Evolutionary conservation across 2,329 filamentous ascomycete species (phyloP), one percentile per base, ranked within the genome.

Genomic region (Hypomyces rosellus): DNA sequence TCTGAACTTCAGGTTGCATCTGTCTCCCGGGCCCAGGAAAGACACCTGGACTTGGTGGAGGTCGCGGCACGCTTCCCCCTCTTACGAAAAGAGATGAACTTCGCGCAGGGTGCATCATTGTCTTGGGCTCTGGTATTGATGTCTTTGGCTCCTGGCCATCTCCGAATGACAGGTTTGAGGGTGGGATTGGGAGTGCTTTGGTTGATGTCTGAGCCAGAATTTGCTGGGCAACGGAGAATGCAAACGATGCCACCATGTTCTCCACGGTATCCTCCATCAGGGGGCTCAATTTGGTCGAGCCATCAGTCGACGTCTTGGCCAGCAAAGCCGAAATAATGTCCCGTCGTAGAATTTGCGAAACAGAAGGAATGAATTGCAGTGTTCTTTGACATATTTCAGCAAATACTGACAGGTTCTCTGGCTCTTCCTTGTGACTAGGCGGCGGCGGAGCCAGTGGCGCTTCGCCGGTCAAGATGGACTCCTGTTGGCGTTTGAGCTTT

Each of bases 361-460:
- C 84, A 37, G 85, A 81, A 1, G 88, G 86, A 36, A 97, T 86
- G 59, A 96, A 97, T 54, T 88, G 85, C 9, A 93, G 77, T 2
- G 89, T 85, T 51, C 91, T 80, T 54, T 84, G 83, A 63, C 90
- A 95, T 25, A 96, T 82, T 62, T 97, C 90, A 1, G 89, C 86
- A n/a, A 96, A 77, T 54, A 90, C 81, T 9, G 80, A 72, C 20
- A 96, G 69, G 59, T 95, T 86, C 65, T 95, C 89, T 1, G 76
- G 65, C 54, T 87, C 85, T 39, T 83, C 79, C 0, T 74, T 71
- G 37, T 73, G 72, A 20, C 75, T 75, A 0, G 51, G 45, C 0
- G 74, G 69, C 1, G 74, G 69, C 8, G 63, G 73, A 0, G 73
- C 70, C 34, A 75, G 64, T 1, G 80, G 76, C 2, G 80, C 78